Conservation (phyloP, 73 alveolate species). For the Symbiodinium natans region DNA sequence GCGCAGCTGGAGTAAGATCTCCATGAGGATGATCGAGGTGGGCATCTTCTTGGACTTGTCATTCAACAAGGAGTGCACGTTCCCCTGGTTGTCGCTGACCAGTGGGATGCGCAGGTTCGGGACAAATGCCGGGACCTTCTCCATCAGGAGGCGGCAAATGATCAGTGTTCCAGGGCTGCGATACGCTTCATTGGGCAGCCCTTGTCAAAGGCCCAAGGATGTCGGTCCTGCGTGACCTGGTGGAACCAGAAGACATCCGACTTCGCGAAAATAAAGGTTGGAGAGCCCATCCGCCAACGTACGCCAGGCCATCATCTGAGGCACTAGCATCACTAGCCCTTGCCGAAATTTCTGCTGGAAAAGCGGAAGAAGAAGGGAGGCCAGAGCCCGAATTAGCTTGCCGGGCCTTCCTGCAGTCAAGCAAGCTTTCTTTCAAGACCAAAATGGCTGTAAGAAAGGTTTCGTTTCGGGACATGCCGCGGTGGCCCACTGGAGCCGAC, state of each 20-base stretch:
- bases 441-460: neutral
- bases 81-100: neutral
- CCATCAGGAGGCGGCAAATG: no score
- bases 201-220: neutral
- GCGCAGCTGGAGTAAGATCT: neutral
- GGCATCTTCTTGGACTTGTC: neutral
- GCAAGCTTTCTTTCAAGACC: slow-evolving; percentile 26
- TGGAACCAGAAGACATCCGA: neutral
- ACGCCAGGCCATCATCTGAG: neutral
- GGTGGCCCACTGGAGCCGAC: slow-evolving; percentile 49
- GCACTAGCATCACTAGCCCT: slow-evolving; percentile 50
- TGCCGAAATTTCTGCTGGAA: neutral
- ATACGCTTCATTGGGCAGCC: neutral
- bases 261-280: neutral
- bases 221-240: neutral
- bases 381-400: neutral
- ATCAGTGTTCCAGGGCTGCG: neutral
- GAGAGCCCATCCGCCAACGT: slow-evolving; percentile 36
- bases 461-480: slow-evolving; percentile 21
- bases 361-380: neutral
- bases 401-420: neutral
- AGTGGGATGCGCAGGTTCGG: neutral
- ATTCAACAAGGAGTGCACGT: neutral
- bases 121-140: no score
- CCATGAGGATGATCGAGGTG: neutral